A percentile compares a stretch with the other conserved stretches of the same genome.
phyloP scores from a whole-genome alignment of 2,329 filamentous ascomycete species.

The Claviceps maximensis region DNA sequence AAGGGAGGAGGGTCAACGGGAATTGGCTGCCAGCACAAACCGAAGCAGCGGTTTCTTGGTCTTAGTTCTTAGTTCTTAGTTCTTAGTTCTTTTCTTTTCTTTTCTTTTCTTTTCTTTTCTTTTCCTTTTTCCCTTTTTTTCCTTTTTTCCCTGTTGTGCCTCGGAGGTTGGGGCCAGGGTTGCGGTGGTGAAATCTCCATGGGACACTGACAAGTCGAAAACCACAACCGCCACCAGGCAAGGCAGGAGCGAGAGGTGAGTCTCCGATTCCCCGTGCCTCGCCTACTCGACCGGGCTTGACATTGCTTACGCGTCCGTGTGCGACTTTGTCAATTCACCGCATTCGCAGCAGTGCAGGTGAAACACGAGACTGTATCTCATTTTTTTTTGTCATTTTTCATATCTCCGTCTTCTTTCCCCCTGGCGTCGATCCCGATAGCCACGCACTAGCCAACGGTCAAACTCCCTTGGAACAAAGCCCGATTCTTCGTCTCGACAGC shows the following conservation, averaged over 20 bases:
- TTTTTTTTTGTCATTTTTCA: not conserved
- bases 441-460: not conserved
- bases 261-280: not conserved
- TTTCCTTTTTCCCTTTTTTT: no score
- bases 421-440: not conserved
- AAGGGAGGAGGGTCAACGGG: not conserved
- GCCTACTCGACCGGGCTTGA: not conserved
- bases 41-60: not conserved
- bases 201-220: not conserved
- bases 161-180: not conserved
- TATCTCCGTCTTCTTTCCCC: not conserved
- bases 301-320: not conserved
- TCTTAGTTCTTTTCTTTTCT: not conserved
- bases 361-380: not conserved
- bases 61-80: not conserved
- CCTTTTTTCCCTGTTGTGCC: not conserved
- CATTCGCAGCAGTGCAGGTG: not conserved
- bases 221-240: not conserved
- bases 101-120: no score
- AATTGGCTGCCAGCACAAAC: not conserved
- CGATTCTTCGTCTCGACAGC: not conserved
- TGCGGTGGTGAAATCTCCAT: slow-evolving; percentile 1
- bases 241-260: not conserved
- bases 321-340: not conserved
- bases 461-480: not conserved